Evolutionary conservation across 2,329 filamentous ascomycete species (phyloP), one percentile per base, ranked within the genome.

Genomic region (Aspergillus oerlinghausenensis): DNA sequence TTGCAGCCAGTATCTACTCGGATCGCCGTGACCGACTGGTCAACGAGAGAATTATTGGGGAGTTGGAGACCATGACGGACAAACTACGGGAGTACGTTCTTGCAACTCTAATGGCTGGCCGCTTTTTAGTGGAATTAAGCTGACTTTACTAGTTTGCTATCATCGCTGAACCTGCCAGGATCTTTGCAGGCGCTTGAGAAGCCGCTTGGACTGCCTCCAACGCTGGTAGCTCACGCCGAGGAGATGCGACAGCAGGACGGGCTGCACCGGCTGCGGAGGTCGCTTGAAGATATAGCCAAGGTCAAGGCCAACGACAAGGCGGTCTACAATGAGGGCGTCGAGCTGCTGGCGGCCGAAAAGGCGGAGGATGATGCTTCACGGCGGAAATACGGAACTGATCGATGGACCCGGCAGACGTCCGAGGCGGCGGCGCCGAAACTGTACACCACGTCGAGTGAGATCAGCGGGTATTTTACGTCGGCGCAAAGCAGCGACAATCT

Each of bases 151-250:
- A 79, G 76, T 58, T 71, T 92, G 0, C 77, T 97, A 23, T 85
- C 89, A 19, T 92, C 88, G 0, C 79, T 97, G 14, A 94, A 95
- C 57, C 82, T 99, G 0, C 94, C 94, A 0, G 94, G 94, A 0
- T 96, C 93, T 1, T 76, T 99, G 3, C 94, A 99, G 71, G 94
- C 94, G 0, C 80, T 97, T 1, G 94, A 99, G 70, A 97, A 97
- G 70, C 94, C 94, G 0, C 80, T 99, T 0, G 94, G 94, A 0
- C 75, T 99, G 3, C 94, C 94, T 0, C 90, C 91, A 0, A 89
- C 86, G 17, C 76, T 99, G 1, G 84, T 92, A 2, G 90, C 94
- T 23, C 94, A 97, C 65, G 93, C 93, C 0, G 93, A 97, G 70
- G 94, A 97, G 69, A 88, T 99, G 50, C 84, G 92, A 21, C 93